phyloP scores from a whole-genome alignment of 2,329 filamentous ascomycete species.

The Curvularia spicifera region DNA sequence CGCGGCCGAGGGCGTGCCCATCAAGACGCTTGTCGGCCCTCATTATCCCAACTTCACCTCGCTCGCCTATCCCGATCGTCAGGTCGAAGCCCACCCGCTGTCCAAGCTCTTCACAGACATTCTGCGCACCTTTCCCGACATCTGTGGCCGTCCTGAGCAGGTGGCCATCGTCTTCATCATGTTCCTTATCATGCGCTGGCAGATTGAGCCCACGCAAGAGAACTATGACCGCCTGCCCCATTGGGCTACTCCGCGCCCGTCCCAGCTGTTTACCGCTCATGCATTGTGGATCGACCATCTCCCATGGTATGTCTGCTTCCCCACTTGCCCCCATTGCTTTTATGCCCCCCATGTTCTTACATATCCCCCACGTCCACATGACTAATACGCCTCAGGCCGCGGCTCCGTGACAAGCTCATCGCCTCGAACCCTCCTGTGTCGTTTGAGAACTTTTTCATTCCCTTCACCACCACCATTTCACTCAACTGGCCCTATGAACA shows the following conservation, averaged over 20 bases:
- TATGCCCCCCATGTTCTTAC: neutral
- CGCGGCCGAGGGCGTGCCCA: conserved; percentile 68
- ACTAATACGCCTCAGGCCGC: conserved; percentile 56
- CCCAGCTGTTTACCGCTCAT: conserved; percentile 72
- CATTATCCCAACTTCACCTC: conserved; percentile 80
- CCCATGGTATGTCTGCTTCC: conserved; percentile 62
- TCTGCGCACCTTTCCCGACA: conserved; percentile 79
- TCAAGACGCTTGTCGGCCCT: conserved; percentile 73
- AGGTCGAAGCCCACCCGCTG: conserved; percentile 72
- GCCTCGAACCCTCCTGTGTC: conserved; percentile 62
- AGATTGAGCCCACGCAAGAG: conserved; percentile 77
- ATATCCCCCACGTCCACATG: neutral
- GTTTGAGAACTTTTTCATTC: conserved; percentile 84
- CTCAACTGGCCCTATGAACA: conserved; percentile 86
- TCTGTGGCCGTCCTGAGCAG: conserved; percentile 79
- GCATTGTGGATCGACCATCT: conserved; percentile 84
- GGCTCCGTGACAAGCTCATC: conserved; percentile 72
- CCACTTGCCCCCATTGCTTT: neutral
- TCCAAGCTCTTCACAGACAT: conserved; percentile 88
- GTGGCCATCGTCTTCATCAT: conserved; percentile 83
- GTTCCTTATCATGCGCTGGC: conserved; percentile 85
- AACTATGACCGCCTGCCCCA: conserved; percentile 80
- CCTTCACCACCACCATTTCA: conserved; percentile 75
- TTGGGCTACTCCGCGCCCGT: conserved; percentile 71
- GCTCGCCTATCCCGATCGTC: conserved; percentile 73